These are phyloP conservation scores for Passiflora organensis DNA, from an alignment of 345 rosid species.

Conservation along the genomic window DNA sequence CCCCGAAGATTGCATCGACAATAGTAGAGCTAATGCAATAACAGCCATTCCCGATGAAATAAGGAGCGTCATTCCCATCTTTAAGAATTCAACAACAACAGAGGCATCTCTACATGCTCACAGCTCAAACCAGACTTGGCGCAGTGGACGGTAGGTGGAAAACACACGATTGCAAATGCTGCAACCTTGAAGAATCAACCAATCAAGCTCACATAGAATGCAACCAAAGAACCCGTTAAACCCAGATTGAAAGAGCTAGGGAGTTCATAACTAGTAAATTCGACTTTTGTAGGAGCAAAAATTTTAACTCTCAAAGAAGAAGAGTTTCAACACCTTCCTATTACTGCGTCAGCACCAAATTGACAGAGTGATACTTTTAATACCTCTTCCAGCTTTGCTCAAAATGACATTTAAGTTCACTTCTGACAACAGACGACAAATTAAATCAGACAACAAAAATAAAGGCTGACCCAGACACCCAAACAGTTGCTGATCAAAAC, in stretches of 20 bases:
- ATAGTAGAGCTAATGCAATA: constrained; percentile 31
- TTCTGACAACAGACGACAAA: constrained; percentile 7
- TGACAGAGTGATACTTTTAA: too few relatives aligned
- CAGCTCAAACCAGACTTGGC: constrained; percentile 1
- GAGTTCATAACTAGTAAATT: not conserved
- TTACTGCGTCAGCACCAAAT: too few relatives aligned
- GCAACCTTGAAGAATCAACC: constrained; percentile 14
- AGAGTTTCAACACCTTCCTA: too few relatives aligned
- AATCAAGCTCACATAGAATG: not conserved
- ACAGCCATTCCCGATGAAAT: constrained; percentile 28
- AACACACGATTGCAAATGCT: constrained; percentile 2
- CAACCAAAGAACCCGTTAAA: not conserved
- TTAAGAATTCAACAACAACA: constrained; percentile 2
- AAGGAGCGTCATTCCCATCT: constrained; percentile 12
- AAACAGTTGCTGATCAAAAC: not conserved
- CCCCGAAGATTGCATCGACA: constrained; percentile 35
- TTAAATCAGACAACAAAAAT: not conserved
- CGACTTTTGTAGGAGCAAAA: not conserved
- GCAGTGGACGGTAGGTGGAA: not conserved
- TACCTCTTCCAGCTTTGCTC: constrained; percentile 3
- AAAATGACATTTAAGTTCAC: not conserved
- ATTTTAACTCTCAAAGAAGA: not conserved
- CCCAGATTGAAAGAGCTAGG: not conserved
- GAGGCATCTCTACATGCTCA: constrained; percentile 12
- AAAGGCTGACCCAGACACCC: constrained; percentile 6